phyloP scores from a whole-genome alignment of 2,329 filamentous ascomycete species.

The Fusarium sp. region DNA sequence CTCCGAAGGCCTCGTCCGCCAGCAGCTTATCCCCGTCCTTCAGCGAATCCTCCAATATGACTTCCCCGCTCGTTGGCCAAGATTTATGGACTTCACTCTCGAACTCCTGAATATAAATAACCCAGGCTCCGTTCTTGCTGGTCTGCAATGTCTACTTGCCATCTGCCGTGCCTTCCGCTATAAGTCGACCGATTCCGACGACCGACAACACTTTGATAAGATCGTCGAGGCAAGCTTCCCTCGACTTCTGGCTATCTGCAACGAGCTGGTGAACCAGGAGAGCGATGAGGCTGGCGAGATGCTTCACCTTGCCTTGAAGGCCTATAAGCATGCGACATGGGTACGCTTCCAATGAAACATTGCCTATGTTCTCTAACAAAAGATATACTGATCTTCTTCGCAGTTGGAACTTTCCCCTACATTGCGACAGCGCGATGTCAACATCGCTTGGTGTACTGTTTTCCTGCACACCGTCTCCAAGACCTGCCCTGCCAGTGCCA shows the following conservation, averaged over 20 bases:
- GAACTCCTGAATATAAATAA: conserved; percentile 90
- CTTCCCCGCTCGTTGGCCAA: conserved; percentile 93
- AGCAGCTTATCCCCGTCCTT: conserved; percentile 92
- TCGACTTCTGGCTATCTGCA: conserved; percentile 85
- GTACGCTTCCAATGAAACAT: conserved; percentile 57
- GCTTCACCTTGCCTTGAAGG: conserved; percentile 93
- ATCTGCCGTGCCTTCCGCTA: conserved; percentile 97
- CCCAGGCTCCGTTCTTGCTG: conserved; percentile 87
- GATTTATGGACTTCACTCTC: conserved; percentile 92
- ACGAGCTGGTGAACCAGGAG: conserved; percentile 87
- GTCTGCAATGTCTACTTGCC: conserved; percentile 91
- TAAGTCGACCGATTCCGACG: conserved; percentile 81
- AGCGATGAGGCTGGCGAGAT: conserved; percentile 97
- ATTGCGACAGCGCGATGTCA: conserved; percentile 82
- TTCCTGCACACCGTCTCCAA: conserved; percentile 93
- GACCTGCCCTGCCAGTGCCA: conserved; percentile 79
- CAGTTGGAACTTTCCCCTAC: conserved; percentile 87
- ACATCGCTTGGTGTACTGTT: conserved; percentile 95
- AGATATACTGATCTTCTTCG: conserved; percentile 44
- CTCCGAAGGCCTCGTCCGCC: conserved; percentile 82
- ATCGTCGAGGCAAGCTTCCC: conserved; percentile 94
- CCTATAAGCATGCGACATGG: conserved; percentile 98
- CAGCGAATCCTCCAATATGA: conserved; percentile 97
- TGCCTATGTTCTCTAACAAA: background rate
- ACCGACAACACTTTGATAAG: conserved; percentile 87